Conservation (phyloP, 163 green algal genomes). For the Coccomyxa subellipsoidea region DNA sequence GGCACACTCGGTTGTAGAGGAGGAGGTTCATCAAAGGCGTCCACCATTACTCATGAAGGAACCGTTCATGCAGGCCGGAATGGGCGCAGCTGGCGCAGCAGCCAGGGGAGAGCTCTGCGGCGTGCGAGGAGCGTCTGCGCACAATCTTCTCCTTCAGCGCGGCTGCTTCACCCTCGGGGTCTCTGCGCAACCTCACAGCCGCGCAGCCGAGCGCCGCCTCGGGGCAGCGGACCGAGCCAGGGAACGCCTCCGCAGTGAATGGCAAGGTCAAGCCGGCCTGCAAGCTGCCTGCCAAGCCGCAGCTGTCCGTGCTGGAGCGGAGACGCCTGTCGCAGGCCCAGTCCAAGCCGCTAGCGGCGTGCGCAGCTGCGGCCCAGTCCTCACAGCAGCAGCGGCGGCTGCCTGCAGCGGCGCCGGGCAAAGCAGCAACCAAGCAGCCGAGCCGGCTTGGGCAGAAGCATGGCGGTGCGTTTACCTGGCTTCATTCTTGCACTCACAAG, state of each 20-base stretch:
- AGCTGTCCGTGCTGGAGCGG: neutral
- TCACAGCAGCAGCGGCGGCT: neutral
- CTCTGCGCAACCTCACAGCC: no score
- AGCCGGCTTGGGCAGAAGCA: neutral
- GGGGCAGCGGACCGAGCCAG: neutral
- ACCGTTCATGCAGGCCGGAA: conserved; percentile 8
- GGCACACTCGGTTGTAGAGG: no score
- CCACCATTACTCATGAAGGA: no score
- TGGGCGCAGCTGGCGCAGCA: neutral
- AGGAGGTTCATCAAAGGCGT: no score
- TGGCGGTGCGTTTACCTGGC: neutral
- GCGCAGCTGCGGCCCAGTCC: neutral
- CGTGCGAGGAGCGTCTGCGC: neutral
- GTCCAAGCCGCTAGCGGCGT: neutral
- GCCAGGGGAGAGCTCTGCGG: neutral
- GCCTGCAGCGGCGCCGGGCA: neutral
- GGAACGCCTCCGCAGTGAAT: neutral
- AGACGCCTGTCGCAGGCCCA: neutral
- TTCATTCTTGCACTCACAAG: neutral
- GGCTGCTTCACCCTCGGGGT: no score
- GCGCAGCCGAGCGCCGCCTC: neutral
- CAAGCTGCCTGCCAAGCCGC: neutral
- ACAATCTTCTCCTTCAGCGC: neutral
- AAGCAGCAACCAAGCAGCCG: neutral
- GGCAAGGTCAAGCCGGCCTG: neutral